Conservation (phyloP, 1,284 basidiomycete genomes). For the Cutaneotrichosporon dermatis region DNA sequence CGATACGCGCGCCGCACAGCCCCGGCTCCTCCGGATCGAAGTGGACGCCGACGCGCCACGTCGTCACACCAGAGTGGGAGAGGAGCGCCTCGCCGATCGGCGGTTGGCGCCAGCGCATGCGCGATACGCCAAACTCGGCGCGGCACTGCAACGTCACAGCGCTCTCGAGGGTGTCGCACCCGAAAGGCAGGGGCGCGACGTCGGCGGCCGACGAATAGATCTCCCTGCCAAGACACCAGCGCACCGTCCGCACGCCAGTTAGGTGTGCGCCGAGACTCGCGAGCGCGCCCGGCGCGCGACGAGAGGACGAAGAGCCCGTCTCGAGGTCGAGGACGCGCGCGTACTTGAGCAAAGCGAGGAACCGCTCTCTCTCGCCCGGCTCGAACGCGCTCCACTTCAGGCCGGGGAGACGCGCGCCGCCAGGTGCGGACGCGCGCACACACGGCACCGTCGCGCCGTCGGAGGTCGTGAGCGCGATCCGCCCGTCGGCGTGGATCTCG, state of each 20-base stretch:
- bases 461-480: background rate
- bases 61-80: background rate
- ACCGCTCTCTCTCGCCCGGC: background rate
- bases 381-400: constrained; percentile 6
- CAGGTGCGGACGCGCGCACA: background rate
- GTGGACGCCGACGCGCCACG: background rate
- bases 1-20: background rate
- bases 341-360: constrained; percentile 1
- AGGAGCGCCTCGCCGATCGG: constrained; percentile 1
- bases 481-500: background rate
- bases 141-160: background rate
- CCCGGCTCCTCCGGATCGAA: constrained; percentile 7
- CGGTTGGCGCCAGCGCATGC: constrained; percentile 10
- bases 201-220: background rate
- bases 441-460: background rate
- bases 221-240: background rate
- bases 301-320: background rate
- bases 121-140: background rate
- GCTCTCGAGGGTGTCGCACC: background rate
- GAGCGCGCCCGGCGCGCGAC: background rate
- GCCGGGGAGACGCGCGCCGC: constrained; percentile 6
- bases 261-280: background rate
- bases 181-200: background rate
- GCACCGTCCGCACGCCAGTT: constrained; percentile 3
- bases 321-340: constrained; percentile 5